Evolutionary conservation across 176 grass and related monocot genomes (phyloP), one percentile per base, ranked within the genome.

Genomic region (Zoysia japonica): DNA sequence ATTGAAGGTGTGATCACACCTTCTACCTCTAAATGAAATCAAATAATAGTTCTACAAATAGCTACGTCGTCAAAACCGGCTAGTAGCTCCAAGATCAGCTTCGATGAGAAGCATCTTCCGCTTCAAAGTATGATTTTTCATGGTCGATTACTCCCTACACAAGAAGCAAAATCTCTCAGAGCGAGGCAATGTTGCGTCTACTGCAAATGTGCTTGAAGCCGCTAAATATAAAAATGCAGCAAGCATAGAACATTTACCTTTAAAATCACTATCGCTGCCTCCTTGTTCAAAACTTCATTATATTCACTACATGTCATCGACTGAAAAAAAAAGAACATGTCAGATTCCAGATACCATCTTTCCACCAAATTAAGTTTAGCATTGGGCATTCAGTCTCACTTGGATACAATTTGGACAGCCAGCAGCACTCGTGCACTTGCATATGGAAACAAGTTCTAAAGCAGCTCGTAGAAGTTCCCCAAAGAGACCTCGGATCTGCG

Each of bases 331-430:
- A 28, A 15, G 59, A 78, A 55, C n/a, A 13, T 67, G 40, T 65
- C 64, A 76, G 28, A 53, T 79, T 2, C 1, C 68, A 56, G 11
- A 64, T 0, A 11, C 6, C 46, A 47, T 38, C 7, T 57, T 52
- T 20, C 19, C 3, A 47, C 15, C 9, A 11, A 55, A 61, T 67
- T 35, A 11, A 70, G 51, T 54, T 36, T 11, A 20, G 17, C 64
- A 59, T 2, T 17, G 17, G 48, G 13, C 15, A 44, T 40, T 64
- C 15, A 54, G 19, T 47, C 77, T 84, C 76, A 88, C 91, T 71
- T 93, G 91, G 46, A 98, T 82, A 80, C 88, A 94, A 64, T 87
- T 93, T 55, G 96, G 96, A 87, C 92, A 98, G 43, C 96, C 92
- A 38, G 82, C 57, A 56, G 45, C 17, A 76, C 73, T 57, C 11